Base-by-base conservation (phyloP, 2,329 filamentous ascomycete genomes). In the Venturia nashicola region DNA sequence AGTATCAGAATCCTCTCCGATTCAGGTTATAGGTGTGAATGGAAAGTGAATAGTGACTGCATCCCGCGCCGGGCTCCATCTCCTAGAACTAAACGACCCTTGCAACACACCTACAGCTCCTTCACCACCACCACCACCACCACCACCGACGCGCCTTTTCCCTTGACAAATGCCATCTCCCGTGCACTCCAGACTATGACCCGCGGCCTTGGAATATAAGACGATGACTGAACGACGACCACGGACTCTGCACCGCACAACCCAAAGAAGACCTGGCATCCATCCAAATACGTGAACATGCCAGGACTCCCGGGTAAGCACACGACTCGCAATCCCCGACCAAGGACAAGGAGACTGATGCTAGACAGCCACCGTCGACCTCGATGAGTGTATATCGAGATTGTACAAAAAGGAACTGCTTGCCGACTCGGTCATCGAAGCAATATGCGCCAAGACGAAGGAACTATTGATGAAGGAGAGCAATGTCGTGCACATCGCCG, bases 401-500 rank as follows among this genome's bases (percentile, higher is more conserved):
- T 85, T 99, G 63, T 97, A 97, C 79, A 93, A 94, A 74, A 97
- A 96, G 76, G 94, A 97, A 76, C 85, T 99, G 66, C 85, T 99
- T 65, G 92, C 94, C 71, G 94, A 99, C 78, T 96, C 93, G 51
- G 92, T 99, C 69, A 93, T 99, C 76, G 94, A 99, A 79, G 94
- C 94, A 72, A 93, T 99, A 85, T 99, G 94, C 80, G 92, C 94
- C 76, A 99, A 99, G 77, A 94, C 95, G 27, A 99, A 99, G 75
- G 94, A 99, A 80, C 82, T 99, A 70, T 83, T 99, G 70, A 99
- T 99, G 94, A 93, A 95, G 74, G 94, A 99, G 85, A 97, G 93
- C 83, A 99, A 99, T 78, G 94, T 99, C 67, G 94, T 99, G 66
- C 94, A 99, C 76, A 95, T 99, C 67, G 86, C 86, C 70, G 92